These are phyloP conservation scores for Clarkia xantiana DNA, from an alignment of 345 rosid species.

Conservation along the genomic window DNA sequence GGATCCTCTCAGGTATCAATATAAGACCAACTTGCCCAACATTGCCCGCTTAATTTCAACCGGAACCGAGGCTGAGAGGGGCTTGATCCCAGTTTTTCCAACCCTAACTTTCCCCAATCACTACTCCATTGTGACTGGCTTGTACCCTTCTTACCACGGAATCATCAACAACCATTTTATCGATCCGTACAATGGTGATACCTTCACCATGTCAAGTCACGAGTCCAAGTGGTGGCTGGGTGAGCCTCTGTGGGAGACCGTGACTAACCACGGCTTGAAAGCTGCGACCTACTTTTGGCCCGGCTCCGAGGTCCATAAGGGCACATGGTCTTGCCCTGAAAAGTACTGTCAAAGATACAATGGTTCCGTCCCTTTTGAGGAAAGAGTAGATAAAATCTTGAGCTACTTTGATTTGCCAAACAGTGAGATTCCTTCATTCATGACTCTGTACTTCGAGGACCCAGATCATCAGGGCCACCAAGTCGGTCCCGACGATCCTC, in stretches of 20 bases:
- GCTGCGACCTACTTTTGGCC: conserved; percentile 96
- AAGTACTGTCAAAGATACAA: conserved; percentile 46
- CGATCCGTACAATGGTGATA: conserved; percentile 52
- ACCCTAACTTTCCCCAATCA: conserved; percentile 87
- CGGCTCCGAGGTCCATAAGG: conserved; percentile 88
- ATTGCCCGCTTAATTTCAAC: conserved; percentile 54
- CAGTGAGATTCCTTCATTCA: conserved; percentile 50
- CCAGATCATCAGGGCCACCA: conserved; percentile 94
- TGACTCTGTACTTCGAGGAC: conserved; percentile 87
- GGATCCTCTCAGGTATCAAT: conserved; percentile 31
- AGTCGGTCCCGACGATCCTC: conserved; percentile 88
- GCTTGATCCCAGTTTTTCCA: conserved; percentile 81
- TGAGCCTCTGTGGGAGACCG: conserved; percentile 91
- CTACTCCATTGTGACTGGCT: conserved; percentile 85
- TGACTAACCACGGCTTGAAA: conserved; percentile 54
- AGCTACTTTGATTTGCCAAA: conserved; percentile 59
- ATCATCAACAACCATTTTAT: conserved; percentile 53
- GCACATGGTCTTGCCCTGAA: conserved; percentile 69
- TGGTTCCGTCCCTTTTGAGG: conserved; percentile 68
- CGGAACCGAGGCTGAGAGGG: conserved; percentile 82
- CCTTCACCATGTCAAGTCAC: conserved; percentile 60
- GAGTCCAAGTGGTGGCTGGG: conserved; percentile 96
- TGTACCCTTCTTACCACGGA: conserved; percentile 81
- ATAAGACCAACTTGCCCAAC: conserved; percentile 53
- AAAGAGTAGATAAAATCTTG: conserved; percentile 64